Conservation (phyloP, 306 rosid species). For the Vicia villosa region DNA sequence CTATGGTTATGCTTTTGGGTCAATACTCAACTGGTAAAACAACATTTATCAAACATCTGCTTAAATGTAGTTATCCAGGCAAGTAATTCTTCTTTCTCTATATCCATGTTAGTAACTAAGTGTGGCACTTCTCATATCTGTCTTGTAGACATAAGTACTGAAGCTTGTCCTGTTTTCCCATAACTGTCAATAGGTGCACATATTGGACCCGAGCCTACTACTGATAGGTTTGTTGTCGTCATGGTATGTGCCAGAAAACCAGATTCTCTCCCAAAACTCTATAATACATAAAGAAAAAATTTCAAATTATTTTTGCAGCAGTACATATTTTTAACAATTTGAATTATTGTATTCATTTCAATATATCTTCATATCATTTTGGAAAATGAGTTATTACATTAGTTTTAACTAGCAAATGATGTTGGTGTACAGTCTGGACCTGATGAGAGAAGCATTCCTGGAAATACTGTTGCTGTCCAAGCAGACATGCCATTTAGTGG, state of each 20-base stretch:
- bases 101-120: conserved; percentile 20
- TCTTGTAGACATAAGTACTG: conserved; percentile 17
- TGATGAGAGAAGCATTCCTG: conserved; percentile 92
- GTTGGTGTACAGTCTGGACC: conserved; percentile 74
- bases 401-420: conserved; percentile 33
- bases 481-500: conserved; percentile 97
- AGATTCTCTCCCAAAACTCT: conserved; percentile 10
- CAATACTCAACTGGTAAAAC: conserved; percentile 97
- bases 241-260: conserved; percentile 60
- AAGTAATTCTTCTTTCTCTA: conserved; percentile 36
- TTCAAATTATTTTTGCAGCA: conserved; percentile 3
- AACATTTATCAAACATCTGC: conserved; percentile 90
- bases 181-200: conserved; percentile 72
- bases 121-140: conserved; percentile 1
- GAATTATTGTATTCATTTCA: background rate
- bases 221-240: conserved; percentile 96
- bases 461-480: conserved; percentile 91
- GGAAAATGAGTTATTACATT: conserved; percentile 25
- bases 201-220: conserved; percentile 97
- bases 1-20: conserved; percentile 99
- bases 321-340: conserved; percentile 14
- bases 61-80: conserved; percentile 84
- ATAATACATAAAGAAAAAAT: conserved; percentile 9
- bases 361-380: conserved; percentile 26
- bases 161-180: conserved; percentile 27